These are phyloP conservation scores for Aristolochia californica DNA, from an alignment of 164 flowering plant species.

Conservation along the genomic window DNA sequence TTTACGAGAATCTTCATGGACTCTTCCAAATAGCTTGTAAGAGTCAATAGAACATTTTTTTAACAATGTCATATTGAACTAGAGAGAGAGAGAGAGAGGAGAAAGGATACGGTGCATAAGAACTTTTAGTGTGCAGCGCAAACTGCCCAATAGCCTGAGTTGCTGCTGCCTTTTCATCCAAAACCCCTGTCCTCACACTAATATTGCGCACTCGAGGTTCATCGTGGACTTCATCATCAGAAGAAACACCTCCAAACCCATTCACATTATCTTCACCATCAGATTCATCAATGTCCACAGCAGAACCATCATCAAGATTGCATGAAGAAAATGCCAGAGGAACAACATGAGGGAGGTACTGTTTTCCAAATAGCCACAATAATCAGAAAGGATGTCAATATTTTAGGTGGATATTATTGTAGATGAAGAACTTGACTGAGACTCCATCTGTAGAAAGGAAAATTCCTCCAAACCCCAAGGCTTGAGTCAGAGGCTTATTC, in stretches of 20 bases:
- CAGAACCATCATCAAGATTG: conserved; percentile 35
- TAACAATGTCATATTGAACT: no score
- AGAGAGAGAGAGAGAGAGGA: neutral
- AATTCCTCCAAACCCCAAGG: neutral
- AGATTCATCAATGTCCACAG: neutral
- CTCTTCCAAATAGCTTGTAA: conserved; percentile 78
- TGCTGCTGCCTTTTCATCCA: conserved; percentile 99
- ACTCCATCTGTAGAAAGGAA: no score
- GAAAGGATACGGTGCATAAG: conserved; percentile 82
- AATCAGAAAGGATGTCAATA: no score
- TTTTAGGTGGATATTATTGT: no score
- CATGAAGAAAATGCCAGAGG: conserved; percentile 87
- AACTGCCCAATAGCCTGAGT: conserved; percentile 94
- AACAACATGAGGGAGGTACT: conserved; percentile 93
- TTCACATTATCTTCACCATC: no score
- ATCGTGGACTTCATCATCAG: conserved; percentile 95
- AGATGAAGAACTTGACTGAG: no score
- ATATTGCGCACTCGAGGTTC: conserved; percentile 91
- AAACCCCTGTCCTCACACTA: conserved; percentile 87
- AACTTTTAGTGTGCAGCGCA: conserved; percentile 73
- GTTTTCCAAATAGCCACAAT: conserved; percentile 12
- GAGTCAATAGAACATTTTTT: conserved; percentile 24
- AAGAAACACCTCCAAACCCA: conserved; percentile 89
- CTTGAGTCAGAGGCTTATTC: no score
- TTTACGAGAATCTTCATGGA: conserved; percentile 60